Evolutionary conservation across 2,329 filamentous ascomycete genomes (phyloP), one percentile per base, ranked within the genome.

Genomic region (Dactylellina sp.): DNA sequence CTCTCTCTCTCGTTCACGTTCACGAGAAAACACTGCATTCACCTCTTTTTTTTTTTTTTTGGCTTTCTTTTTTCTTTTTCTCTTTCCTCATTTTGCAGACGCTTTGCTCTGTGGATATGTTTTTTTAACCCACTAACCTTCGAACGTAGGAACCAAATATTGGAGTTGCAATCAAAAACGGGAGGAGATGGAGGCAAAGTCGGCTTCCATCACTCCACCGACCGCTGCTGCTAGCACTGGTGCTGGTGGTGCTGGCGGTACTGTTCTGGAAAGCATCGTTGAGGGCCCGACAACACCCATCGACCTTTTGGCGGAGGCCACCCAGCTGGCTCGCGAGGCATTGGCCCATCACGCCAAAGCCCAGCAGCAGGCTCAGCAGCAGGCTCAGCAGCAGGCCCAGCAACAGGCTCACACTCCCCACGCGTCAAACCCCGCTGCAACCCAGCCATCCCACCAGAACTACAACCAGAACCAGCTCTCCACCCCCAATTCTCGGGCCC

Each of bases 241-340:
- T 16, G 18, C 35, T 44, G 49, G 56, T 12, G 47, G 42, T 7
- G 53, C 56, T 40, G 18, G n/a, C n/a, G n/a, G n/a, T n/a, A n/a
- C n/a, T n/a, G n/a, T n/a, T n/a, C n/a, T n/a, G n/a, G n/a, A n/a
- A n/a, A n/a, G n/a, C n/a, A n/a, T n/a, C n/a, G n/a, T n/a, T n/a
- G n/a, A n/a, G n/a, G n/a, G n/a, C n/a, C 61, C 44, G 60, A 53
- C 35, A 59, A 64, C 3, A 63, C 57, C 68, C 59, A 72, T 72
- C 68, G 68, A 65, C 16, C 39, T 72, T 35, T 44, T 72, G 44
- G 68, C 68, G 9, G 68, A 72, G 68, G 68, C 68, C 35, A 72
- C 68, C 40, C 52, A 65, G 53, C 68, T 72, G 32, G 68, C 68
- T 65, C 68, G 68, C 68, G 68, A 72, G 32, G 68, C 68, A 72